These are phyloP conservation scores for Teratosphaeria zuluensis DNA, from an alignment of 2,329 filamentous ascomycete species.

Conservation along the genomic window DNA sequence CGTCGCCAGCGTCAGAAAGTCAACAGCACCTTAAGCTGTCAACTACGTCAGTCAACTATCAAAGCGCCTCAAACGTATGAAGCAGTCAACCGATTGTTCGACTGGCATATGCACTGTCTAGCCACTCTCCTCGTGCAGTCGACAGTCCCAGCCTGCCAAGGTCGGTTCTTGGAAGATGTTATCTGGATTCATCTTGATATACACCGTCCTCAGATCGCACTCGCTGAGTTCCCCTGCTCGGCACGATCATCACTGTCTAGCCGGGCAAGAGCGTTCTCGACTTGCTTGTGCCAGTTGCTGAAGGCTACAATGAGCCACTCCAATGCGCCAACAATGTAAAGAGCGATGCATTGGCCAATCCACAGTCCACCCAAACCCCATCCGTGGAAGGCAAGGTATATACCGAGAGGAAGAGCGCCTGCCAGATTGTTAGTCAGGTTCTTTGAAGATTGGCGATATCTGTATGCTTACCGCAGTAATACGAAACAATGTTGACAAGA, in stretches of 20 bases:
- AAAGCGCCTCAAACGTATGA: too few species aligned
- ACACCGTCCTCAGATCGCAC: background rate
- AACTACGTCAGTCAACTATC: too few species aligned
- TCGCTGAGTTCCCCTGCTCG: conserved; percentile 22
- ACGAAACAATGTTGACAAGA: conserved; percentile 69
- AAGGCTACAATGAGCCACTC: conserved; percentile 73
- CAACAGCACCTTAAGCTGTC: background rate
- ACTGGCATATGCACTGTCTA: too few species aligned
- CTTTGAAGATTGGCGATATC: background rate
- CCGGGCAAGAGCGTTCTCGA: conserved; percentile 59
- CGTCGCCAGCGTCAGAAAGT: background rate
- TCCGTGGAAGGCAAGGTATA: conserved; percentile 76
- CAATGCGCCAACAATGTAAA: conserved; percentile 67
- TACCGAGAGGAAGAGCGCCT: conserved; percentile 62
- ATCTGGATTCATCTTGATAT: background rate
- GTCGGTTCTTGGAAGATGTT: too few species aligned
- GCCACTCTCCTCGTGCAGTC: too few species aligned
- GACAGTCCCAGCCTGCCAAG: too few species aligned
- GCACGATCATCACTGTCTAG: conserved; percentile 47
- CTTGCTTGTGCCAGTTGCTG: conserved; percentile 68
- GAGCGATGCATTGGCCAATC: conserved; percentile 54
- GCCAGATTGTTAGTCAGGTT: background rate
- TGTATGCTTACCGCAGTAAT: conserved; percentile 56
- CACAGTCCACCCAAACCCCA: conserved; percentile 75
- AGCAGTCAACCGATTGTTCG: too few species aligned